Conservation (phyloP, 345 rosid genomes). For the Odontarrhena argentea region DNA sequence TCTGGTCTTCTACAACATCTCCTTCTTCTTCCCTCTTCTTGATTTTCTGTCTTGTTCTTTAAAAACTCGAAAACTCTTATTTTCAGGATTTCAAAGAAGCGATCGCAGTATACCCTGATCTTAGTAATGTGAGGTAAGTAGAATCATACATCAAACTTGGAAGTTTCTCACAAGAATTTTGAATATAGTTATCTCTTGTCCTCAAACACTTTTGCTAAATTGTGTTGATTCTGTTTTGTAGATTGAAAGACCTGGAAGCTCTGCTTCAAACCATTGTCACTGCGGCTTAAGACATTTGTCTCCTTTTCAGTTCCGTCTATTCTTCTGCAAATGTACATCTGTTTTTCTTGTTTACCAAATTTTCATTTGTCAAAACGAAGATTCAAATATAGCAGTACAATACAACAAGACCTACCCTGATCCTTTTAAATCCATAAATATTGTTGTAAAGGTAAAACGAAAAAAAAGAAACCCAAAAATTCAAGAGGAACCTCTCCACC, state of each 20-base stretch:
- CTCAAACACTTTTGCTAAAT: neutral
- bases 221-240: neutral
- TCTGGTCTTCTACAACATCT: constrained; percentile 35
- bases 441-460: constrained; percentile 14
- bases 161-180: neutral
- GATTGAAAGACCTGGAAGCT: constrained; percentile 37
- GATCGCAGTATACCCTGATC: constrained; percentile 74
- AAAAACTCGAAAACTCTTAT: neutral
- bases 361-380: neutral
- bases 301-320: neutral
- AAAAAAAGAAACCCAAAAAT: constrained; percentile 18
- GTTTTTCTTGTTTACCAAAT: neutral
- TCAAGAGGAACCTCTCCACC: constrained; percentile 16
- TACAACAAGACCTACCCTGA: constrained; percentile 35
- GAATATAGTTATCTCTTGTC: neutral
- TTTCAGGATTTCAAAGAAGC: constrained; percentile 83
- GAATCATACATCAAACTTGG: neutral
- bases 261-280: constrained; percentile 34
- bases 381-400: constrained; percentile 25
- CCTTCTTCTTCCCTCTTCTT: neutral
- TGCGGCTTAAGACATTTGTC: constrained; percentile 29
- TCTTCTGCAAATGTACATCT: constrained; percentile 21
- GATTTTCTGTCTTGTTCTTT: constrained; percentile 9
- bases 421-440: constrained; percentile 31
- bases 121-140: constrained; percentile 68